Conservation (phyloP, 2,329 filamentous ascomycete genomes). For the Aspergillus sp. region DNA sequence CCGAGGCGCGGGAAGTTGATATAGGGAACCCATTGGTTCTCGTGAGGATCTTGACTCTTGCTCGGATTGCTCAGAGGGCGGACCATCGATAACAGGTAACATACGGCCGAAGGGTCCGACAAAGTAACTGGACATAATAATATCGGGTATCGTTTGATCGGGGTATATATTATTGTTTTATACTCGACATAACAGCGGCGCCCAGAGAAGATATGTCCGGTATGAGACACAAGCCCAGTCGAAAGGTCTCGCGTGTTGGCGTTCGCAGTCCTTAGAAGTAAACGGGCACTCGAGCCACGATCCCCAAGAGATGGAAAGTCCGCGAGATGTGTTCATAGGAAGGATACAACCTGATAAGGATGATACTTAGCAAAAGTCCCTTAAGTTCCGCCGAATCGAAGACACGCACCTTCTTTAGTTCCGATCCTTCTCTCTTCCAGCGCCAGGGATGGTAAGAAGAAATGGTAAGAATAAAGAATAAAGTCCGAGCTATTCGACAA, state of each 20-base stretch:
- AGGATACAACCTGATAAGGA: no score
- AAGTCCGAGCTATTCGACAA: not conserved
- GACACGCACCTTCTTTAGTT: no score
- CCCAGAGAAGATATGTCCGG: not conserved
- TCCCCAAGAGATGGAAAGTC: no score
- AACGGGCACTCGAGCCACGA: no score
- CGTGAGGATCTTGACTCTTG: slow-evolving; percentile 19
- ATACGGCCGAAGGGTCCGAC: slow-evolving; percentile 36
- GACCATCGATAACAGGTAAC: slow-evolving; percentile 23
- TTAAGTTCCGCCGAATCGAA: no score
- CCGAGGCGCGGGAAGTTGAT: slow-evolving; percentile 36
- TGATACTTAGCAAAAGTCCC: no score
- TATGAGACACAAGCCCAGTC: not conserved
- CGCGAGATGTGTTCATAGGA: no score
- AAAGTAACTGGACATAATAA: slow-evolving; percentile 31
- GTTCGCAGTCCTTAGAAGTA: no score
- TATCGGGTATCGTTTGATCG: slow-evolving; percentile 4
- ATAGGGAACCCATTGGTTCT: slow-evolving; percentile 27
- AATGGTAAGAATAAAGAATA: no score
- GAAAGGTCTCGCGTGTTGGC: not conserved
- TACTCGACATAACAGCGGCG: slow-evolving; percentile 10
- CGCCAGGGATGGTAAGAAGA: no score
- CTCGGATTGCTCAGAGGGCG: slow-evolving; percentile 20
- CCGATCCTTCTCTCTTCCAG: no score
- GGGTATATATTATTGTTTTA: slow-evolving; percentile 1